Percentiles rank a stretch among this genome's conserved stretches.
Evolutionary conservation across 1,139 yeast species (phyloP).

Genomic region (Eremothecium cymbalariae): DNA sequence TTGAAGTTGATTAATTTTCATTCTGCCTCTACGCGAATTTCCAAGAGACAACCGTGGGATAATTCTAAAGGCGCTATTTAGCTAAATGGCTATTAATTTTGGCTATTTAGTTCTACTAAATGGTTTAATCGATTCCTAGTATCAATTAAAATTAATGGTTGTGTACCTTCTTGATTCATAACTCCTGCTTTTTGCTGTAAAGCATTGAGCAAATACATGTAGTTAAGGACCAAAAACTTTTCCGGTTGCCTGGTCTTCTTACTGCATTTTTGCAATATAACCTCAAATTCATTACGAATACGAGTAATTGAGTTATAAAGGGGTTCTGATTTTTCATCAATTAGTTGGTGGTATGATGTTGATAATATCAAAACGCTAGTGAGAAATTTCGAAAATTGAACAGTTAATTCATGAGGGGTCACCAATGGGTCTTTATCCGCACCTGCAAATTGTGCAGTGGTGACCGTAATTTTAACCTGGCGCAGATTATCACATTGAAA

Average conservation of each 20-base stretch:
- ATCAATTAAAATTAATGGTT: slow-evolving; percentile 24
- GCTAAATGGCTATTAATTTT: slow-evolving; percentile 11
- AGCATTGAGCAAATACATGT: slow-evolving; percentile 32
- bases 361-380: slow-evolving; percentile 63
- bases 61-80: no score
- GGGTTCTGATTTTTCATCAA: slow-evolving; percentile 51
- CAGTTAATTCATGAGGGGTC: slow-evolving; percentile 63
- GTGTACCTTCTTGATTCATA: slow-evolving; percentile 10
- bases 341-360: slow-evolving; percentile 25
- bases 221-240: slow-evolving; percentile 69
- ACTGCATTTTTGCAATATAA: slow-evolving; percentile 61
- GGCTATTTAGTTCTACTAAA: slow-evolving; percentile 27
- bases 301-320: slow-evolving; percentile 59
- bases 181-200: slow-evolving; percentile 23
- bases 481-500: slow-evolving; percentile 64
- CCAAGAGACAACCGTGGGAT: no score
- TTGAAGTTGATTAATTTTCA: no score
- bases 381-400: slow-evolving; percentile 69
- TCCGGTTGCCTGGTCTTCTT: slow-evolving; percentile 50
- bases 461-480: slow-evolving; percentile 31
- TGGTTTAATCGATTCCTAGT: slow-evolving; percentile 25
- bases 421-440: slow-evolving; percentile 31
- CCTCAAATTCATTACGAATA: slow-evolving; percentile 72
- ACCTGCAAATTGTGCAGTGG: slow-evolving; percentile 23
- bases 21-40: no score